These are phyloP conservation scores for Lasiosphaeria ovina DNA, from an alignment of 495 filamentous ascomycete genomes.

Conservation along the genomic window DNA sequence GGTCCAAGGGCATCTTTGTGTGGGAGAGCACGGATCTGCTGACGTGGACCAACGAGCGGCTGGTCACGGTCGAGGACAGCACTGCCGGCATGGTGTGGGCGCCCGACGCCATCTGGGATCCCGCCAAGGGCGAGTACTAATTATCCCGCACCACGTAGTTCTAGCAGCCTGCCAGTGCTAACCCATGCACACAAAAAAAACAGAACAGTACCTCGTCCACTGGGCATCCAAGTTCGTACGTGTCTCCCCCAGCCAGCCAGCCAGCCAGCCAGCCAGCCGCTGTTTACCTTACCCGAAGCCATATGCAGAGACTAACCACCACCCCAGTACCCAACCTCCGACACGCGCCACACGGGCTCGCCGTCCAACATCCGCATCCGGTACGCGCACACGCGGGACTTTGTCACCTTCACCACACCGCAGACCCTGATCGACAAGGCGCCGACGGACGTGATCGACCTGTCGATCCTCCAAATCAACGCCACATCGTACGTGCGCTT, in stretches of 20 bases:
- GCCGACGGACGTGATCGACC: constrained; percentile 46
- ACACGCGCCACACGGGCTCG: constrained; percentile 37
- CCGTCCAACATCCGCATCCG: constrained; percentile 43
- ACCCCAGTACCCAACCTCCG: constrained; percentile 39
- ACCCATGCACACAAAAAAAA: constrained; percentile 9
- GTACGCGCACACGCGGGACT: constrained; percentile 46
- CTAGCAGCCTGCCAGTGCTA: background rate
- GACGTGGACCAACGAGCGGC: constrained; percentile 47
- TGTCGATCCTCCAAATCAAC: constrained; percentile 39
- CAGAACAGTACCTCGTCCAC: constrained; percentile 49
- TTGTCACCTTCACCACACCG: constrained; percentile 39
- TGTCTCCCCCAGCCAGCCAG: constrained; percentile 3
- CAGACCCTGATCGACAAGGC: constrained; percentile 45
- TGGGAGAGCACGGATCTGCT: constrained; percentile 53
- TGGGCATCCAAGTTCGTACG: constrained; percentile 54
- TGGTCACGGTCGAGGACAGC: constrained; percentile 48
- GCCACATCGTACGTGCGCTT: constrained; percentile 44
- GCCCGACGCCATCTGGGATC: constrained; percentile 53
- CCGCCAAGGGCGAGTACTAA: constrained; percentile 34
- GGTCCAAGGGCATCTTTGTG: constrained; percentile 50
- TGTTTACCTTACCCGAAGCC: background rate
- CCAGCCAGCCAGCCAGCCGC: background rate
- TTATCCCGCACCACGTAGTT: background rate
- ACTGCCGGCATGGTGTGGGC: constrained; percentile 58
- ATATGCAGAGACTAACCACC: constrained; percentile 18